A percentile compares a stretch with the other conserved stretches of the same genome.
These are phyloP conservation scores for Pichia californica DNA, from an alignment of 805 yeast species.

Conservation along the genomic window DNA sequence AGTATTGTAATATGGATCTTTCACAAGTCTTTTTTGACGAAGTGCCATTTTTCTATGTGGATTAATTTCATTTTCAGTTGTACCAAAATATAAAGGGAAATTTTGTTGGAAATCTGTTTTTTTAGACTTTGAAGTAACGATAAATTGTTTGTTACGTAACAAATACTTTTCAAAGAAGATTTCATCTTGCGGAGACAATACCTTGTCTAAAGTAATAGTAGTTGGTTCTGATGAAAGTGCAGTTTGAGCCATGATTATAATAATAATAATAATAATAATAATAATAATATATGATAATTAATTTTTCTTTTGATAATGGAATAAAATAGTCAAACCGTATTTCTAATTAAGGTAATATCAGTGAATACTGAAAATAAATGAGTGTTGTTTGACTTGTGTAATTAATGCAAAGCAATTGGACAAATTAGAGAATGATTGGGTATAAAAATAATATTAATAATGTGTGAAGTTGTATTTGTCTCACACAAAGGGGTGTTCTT, in stretches of 20 bases:
- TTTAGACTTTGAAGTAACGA: constrained; percentile 16
- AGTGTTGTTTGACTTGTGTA: no score
- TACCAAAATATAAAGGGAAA: constrained; percentile 30
- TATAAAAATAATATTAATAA: no score
- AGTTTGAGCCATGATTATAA: neutral
- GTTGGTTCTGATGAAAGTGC: neutral
- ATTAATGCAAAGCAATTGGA: no score
- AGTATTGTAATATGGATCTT: constrained; percentile 15
- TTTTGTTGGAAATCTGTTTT: constrained; percentile 6
- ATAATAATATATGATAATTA: no score
- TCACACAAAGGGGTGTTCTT: no score
- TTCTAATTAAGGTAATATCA: no score
- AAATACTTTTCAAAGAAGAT: constrained; percentile 25
- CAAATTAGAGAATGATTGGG: no score
- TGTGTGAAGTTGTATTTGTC: no score
- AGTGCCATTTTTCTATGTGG: constrained; percentile 20
- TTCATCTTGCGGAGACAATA: constrained; percentile 15
- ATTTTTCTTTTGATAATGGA: no score
- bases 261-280: neutral
- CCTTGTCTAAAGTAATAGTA: neutral
- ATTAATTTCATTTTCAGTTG: constrained; percentile 26
- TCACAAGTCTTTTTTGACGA: constrained; percentile 17
- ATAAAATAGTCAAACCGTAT: no score
- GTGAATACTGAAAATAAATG: no score
- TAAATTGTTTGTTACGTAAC: constrained; percentile 15